Conservation (phyloP, 306 rosid genomes). For the Citrullus amarus region DNA sequence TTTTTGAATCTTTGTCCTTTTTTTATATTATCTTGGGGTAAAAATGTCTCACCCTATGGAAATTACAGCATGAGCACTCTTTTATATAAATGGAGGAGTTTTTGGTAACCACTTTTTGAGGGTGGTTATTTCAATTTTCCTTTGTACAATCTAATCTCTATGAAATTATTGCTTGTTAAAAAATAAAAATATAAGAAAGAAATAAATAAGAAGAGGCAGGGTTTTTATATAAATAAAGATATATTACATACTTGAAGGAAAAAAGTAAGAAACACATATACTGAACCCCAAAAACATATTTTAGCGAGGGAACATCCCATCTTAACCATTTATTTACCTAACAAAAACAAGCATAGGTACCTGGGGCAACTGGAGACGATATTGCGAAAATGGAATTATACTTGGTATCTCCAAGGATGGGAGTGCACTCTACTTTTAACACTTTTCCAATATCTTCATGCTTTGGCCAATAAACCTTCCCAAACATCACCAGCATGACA, state of each 20-base stretch:
- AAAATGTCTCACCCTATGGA: background rate
- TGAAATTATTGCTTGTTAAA: background rate
- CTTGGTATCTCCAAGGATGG: slow-evolving; percentile 47
- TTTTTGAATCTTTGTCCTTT: background rate
- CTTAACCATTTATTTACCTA: background rate
- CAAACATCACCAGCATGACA: slow-evolving; percentile 14
- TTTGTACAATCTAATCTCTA: background rate
- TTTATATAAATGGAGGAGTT: background rate
- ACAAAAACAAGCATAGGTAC: slow-evolving; percentile 22
- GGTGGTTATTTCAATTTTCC: background rate
- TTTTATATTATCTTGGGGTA: background rate
- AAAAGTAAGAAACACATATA: background rate
- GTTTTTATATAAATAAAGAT: background rate
- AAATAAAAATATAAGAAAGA: background rate
- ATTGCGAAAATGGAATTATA: slow-evolving; percentile 80
- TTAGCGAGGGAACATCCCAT: background rate
- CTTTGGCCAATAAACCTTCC: slow-evolving; percentile 88
- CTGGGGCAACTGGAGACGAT: slow-evolving; percentile 65
- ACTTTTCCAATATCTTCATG: slow-evolving; percentile 61
- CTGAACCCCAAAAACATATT: background rate
- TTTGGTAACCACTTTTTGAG: background rate
- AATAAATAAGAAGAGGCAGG: too few relatives aligned
- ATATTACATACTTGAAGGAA: background rate
- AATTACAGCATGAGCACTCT: background rate
- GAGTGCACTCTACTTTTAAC: slow-evolving; percentile 83